Evolutionary conservation across 352 stramenopile species (phyloP), one percentile per base, ranked within the genome.

Genomic region (Phytophthora meadii): DNA sequence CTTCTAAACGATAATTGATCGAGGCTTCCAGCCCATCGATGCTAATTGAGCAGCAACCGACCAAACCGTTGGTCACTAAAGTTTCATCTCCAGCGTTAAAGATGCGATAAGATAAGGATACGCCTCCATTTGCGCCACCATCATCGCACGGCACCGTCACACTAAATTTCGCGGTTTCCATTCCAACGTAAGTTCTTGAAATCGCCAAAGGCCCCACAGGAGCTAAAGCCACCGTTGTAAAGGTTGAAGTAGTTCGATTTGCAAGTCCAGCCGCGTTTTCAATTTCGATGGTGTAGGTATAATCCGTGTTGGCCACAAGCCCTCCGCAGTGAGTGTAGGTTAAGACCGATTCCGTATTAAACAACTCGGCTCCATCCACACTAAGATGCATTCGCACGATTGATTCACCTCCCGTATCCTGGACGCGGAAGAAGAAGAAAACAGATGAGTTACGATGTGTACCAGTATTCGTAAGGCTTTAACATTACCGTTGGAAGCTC

Each of bases 231-330:
- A 19, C 42, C 3, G 78, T 83, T 5, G 28, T n/a, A 28, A 86
- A 80, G 0, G 69, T 72, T 32, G 37, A 54, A 5, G 42, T 69
- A 3, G 52, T 44, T 30, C 54, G 67, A 37, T 56, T 72, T 4
- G 65, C n/a, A 37, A 75, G 52, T 2, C 81, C 81, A 3, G 47
- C 58, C 0, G 49, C 28, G 48, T 89, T 89, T 49, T 85, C 73
- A 15, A 87, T 68, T 42, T 83, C 76, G 15, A 89, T 54, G 30
- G 60, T 54, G 39, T 84, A 89, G 1, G 70, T 61, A 46, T 79
- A 86, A 5, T 63, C 62, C 1, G 51, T 72, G 19, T 46, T 68
- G 0, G 51, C 5, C 2, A 14, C 5, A 17, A 87, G 49, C 6
- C 41, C 47, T 1, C 54, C 65, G 41, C 81, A 89, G 44, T 87